phyloP scores from a whole-genome alignment of 768 basidiomycete genomes.

The Crucibulum laeve region DNA sequence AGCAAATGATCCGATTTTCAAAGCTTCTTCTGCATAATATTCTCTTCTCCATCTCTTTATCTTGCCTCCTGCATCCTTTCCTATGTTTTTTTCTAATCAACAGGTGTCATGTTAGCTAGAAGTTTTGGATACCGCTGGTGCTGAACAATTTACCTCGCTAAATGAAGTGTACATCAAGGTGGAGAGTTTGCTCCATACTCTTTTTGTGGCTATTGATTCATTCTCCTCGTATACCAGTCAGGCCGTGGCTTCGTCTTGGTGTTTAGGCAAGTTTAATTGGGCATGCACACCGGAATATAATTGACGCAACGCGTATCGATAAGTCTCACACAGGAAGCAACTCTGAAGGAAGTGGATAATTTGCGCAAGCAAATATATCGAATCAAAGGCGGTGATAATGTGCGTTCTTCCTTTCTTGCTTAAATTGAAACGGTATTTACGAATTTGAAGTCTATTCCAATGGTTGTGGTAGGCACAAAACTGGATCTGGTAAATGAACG shows the following conservation, averaged over 20 bases:
- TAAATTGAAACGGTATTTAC: neutral
- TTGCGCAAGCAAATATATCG: constrained; percentile 79
- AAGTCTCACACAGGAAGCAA: constrained; percentile 80
- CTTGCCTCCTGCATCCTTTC: neutral
- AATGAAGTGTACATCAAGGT: constrained; percentile 85
- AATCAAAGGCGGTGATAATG: constrained; percentile 68
- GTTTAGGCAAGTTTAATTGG: constrained; percentile 51
- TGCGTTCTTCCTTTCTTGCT: constrained; percentile 22
- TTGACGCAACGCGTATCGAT: neutral
- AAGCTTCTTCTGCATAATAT: neutral
- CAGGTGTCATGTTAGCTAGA: constrained; percentile 49
- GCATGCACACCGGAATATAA: neutral
- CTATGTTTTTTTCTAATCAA: constrained; percentile 3
- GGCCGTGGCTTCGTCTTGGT: constrained; percentile 80
- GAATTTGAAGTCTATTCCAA: constrained; percentile 61
- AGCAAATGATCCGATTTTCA: neutral
- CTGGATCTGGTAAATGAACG: constrained; percentile 78
- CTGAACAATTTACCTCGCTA: constrained; percentile 79
- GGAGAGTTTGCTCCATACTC: neutral
- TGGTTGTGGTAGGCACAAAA: constrained; percentile 86
- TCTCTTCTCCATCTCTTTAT: constrained; percentile 1
- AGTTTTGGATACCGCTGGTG: constrained; percentile 79
- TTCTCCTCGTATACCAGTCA: constrained; percentile 31
- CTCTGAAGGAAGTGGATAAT: constrained; percentile 73
- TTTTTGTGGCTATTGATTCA: neutral